Conservation (phyloP, 495 filamentous ascomycete genomes). For the Filosporella fistucella region DNA sequence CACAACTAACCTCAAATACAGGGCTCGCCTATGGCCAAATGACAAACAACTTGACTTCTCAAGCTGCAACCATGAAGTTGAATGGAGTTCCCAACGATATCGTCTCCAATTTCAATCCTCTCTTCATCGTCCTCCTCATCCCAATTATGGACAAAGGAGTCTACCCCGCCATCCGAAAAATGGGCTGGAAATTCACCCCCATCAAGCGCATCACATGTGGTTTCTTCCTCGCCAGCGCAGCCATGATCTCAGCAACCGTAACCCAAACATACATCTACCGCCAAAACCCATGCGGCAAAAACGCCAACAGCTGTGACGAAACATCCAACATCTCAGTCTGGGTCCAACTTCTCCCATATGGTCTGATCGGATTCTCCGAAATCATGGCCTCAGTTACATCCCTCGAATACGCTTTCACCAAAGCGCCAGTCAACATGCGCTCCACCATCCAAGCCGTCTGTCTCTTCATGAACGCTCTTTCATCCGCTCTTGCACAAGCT, state of each 20-base stretch:
- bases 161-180: slow-evolving; percentile 61
- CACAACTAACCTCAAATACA: too few species aligned
- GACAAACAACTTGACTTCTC: slow-evolving; percentile 61
- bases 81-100: slow-evolving; percentile 74
- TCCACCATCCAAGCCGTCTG: slow-evolving; percentile 63
- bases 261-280: slow-evolving; percentile 69
- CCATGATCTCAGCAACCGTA: slow-evolving; percentile 62
- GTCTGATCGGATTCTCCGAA: slow-evolving; percentile 30
- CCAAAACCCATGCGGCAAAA: slow-evolving; percentile 44
- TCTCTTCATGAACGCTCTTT: slow-evolving; percentile 67
- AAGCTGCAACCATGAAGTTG: slow-evolving; percentile 66
- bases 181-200: slow-evolving; percentile 62
- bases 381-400: slow-evolving; percentile 44
- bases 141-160: slow-evolving; percentile 65
- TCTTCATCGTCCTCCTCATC: slow-evolving; percentile 72
- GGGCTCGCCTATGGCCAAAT: slow-evolving; percentile 39
- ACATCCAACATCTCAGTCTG: slow-evolving; percentile 16
- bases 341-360: slow-evolving; percentile 29
- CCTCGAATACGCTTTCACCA: slow-evolving; percentile 69
- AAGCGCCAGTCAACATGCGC: slow-evolving; percentile 73
- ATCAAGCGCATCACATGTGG: slow-evolving; percentile 69
- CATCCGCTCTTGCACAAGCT: slow-evolving; percentile 64
- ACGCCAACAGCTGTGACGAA: slow-evolving; percentile 33
- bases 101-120: slow-evolving; percentile 70
- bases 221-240: slow-evolving; percentile 50